Conservation (phyloP, 495 filamentous ascomycete genomes). For the Aspergillus carlsbadensis region DNA sequence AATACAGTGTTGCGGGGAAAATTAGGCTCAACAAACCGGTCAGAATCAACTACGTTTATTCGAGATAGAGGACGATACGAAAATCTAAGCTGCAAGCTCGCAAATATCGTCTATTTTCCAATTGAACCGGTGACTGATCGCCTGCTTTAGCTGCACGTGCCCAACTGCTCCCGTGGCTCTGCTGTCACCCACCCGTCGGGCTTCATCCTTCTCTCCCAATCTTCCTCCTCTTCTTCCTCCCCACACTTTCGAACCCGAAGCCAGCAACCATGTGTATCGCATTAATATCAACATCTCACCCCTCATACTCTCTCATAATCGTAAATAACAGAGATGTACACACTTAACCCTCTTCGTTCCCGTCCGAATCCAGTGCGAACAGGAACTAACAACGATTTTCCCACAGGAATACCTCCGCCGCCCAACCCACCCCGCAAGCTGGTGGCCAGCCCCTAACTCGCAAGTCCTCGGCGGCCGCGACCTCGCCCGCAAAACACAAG, state of each 20-base stretch:
- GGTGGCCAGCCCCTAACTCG: conserved; percentile 68
- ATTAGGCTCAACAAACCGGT: not conserved
- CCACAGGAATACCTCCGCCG: conserved; percentile 80
- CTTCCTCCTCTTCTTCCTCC: not conserved
- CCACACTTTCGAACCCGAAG: not conserved
- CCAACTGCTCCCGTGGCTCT: conserved; percentile 2
- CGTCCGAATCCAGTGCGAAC: not conserved
- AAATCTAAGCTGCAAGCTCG: not conserved
- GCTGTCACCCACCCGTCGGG: not conserved
- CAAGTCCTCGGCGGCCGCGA: conserved; percentile 69
- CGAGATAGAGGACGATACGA: not conserved
- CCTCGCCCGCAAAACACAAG: conserved; percentile 62
- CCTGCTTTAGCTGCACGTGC: conserved; percentile 12
- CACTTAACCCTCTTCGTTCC: not conserved
- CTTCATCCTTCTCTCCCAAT: not conserved
- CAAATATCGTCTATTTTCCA: not conserved
- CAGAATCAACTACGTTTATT: not conserved
- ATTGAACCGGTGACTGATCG: not conserved
- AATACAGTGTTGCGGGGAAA: too few relatives aligned
- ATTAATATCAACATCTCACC: conserved; percentile 85
- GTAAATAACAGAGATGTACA: conserved; percentile 88
- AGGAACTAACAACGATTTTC: not conserved
- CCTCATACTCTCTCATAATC: conserved; percentile 82
- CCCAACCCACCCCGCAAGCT: conserved; percentile 77
- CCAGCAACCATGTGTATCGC: conserved; percentile 79